A percentile compares a stretch with the other conserved stretches of the same genome.
These are phyloP conservation scores for Penicillium antarcticum DNA, from an alignment of 495 filamentous ascomycete genomes.

Conservation along the genomic window DNA sequence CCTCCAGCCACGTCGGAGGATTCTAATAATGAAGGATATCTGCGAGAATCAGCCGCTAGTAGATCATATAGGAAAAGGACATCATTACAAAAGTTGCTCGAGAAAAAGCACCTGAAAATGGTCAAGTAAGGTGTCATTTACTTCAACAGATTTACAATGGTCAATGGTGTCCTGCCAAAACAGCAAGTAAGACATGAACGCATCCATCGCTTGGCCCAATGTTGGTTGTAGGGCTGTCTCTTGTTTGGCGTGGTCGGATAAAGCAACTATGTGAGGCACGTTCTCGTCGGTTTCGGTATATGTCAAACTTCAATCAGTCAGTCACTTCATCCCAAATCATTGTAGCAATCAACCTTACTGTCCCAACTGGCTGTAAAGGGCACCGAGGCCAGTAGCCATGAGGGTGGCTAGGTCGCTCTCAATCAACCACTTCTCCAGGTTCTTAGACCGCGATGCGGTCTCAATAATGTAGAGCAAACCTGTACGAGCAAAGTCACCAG, in stretches of 20 bases:
- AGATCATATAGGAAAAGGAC: not conserved
- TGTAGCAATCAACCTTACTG: slow-evolving; percentile 41
- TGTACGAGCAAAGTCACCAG: slow-evolving; percentile 96
- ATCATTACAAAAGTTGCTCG: slow-evolving; percentile 80
- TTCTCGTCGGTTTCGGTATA: slow-evolving; percentile 50
- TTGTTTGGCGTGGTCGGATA: slow-evolving; percentile 70
- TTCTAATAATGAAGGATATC: slow-evolving; percentile 92
- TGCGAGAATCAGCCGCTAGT: slow-evolving; percentile 32
- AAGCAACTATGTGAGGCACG: slow-evolving; percentile 74
- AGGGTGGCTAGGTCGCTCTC: slow-evolving; percentile 94
- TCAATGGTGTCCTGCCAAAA: slow-evolving; percentile 99
- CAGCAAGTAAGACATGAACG: slow-evolving; percentile 88
- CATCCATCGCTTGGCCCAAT: slow-evolving; percentile 78
- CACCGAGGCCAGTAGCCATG: slow-evolving; percentile 94
- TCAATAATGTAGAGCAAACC: slow-evolving; percentile 95
- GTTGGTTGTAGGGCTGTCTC: slow-evolving; percentile 40
- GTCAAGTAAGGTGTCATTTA: slow-evolving; percentile 87
- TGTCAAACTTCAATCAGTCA: slow-evolving; percentile 33
- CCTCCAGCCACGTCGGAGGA: slow-evolving; percentile 96
- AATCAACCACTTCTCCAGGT: slow-evolving; percentile 91
- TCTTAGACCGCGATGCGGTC: slow-evolving; percentile 75
- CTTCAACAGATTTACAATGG: slow-evolving; percentile 86
- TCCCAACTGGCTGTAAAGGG: slow-evolving; percentile 94
- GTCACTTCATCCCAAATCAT: not conserved
- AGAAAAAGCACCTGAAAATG: slow-evolving; percentile 97